phyloP scores from a whole-genome alignment of 306 rosid species.

The Trifolium dubium region DNA sequence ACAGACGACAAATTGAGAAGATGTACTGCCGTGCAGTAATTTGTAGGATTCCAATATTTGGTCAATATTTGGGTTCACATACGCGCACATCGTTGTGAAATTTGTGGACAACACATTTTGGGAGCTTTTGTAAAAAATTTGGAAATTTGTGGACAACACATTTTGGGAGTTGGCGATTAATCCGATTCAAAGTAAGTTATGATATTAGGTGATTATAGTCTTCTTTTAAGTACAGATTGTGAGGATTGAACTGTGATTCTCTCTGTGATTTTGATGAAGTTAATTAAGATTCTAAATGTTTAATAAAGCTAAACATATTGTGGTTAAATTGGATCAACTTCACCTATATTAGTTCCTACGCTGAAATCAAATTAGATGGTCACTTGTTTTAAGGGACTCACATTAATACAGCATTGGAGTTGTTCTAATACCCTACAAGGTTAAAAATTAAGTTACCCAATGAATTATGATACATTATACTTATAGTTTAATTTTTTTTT shows the following conservation, averaged over 20 bases:
- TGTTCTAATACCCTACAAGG: neutral
- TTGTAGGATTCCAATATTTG: constrained; percentile 23
- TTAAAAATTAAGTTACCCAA: neutral
- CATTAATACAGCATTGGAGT: neutral
- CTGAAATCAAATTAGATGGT: too few relatives aligned
- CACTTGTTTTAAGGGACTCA: neutral
- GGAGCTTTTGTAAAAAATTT: neutral
- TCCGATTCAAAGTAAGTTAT: too few relatives aligned
- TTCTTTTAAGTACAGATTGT: too few relatives aligned
- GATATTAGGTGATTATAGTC: too few relatives aligned
- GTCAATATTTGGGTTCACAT: constrained; percentile 30
- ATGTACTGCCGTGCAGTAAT: constrained; percentile 25
- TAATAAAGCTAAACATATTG: too few relatives aligned
- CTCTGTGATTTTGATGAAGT: too few relatives aligned
- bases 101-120: constrained; percentile 16
- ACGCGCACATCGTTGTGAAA: neutral
- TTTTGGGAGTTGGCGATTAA: too few relatives aligned
- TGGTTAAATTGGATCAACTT: neutral
- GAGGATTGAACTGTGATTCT: too few relatives aligned
- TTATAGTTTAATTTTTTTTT: too few relatives aligned
- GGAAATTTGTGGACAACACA: too few relatives aligned
- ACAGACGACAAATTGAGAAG: constrained; percentile 22
- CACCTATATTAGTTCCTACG: neutral
- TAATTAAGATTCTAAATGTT: neutral
- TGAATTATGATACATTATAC: neutral